A percentile compares a stretch with the other conserved stretches of the same genome.
These are phyloP conservation scores for Kodamaea ohmeri DNA, from an alignment of 1,139 yeast species.

Conservation along the genomic window DNA sequence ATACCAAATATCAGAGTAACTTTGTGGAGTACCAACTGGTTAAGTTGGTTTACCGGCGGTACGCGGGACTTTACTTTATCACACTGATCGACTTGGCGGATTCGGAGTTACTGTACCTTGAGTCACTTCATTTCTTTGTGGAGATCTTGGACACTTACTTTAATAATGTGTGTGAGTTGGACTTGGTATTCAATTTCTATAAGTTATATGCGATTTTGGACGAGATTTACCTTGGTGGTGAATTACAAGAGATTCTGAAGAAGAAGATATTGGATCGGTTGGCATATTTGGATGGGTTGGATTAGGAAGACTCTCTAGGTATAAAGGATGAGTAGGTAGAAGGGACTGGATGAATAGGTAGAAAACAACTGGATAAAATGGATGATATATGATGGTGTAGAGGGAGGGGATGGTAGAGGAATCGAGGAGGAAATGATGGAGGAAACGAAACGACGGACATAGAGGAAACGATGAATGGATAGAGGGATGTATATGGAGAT, in stretches of 20 bases:
- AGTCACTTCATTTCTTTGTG: slow-evolving; percentile 83
- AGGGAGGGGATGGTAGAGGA: too few relatives aligned
- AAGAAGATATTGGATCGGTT: slow-evolving; percentile 53
- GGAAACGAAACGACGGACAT: too few relatives aligned
- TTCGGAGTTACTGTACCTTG: slow-evolving; percentile 77
- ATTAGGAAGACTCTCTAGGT: slow-evolving; percentile 18
- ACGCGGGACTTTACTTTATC: slow-evolving; percentile 88
- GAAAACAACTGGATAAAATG: too few relatives aligned
- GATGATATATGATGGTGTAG: too few relatives aligned
- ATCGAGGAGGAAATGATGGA: too few relatives aligned
- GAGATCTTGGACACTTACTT: slow-evolving; percentile 86
- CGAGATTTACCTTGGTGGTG: slow-evolving; percentile 77
- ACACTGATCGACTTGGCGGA: slow-evolving; percentile 74
- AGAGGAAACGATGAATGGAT: too few relatives aligned
- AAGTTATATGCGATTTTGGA: slow-evolving; percentile 69
- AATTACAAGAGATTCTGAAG: slow-evolving; percentile 71
- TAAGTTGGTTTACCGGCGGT: slow-evolving; percentile 81
- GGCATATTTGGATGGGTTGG: slow-evolving; percentile 46
- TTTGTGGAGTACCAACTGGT: slow-evolving; percentile 72
- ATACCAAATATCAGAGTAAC: slow-evolving; percentile 77
- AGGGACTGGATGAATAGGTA: too few relatives aligned
- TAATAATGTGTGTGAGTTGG: slow-evolving; percentile 91
- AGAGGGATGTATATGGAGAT: too few relatives aligned
- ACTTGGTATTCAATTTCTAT: slow-evolving; percentile 77
- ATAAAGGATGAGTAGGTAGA: too few relatives aligned